Evolutionary conservation across 129 eudicot species (phyloP).

Genomic region (Centrapalus pauciflorus): DNA sequence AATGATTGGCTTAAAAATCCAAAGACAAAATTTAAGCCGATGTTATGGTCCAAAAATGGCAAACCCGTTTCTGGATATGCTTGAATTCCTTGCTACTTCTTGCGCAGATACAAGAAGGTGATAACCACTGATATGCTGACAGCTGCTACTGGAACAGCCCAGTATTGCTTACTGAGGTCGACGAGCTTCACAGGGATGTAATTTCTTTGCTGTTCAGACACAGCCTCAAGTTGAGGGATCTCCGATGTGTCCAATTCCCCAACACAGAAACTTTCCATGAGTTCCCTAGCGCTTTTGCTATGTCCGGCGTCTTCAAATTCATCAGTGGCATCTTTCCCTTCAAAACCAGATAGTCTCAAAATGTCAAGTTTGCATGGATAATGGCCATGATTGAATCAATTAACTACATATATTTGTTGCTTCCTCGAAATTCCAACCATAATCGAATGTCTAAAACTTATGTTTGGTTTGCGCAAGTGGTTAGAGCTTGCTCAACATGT

Average conservation of each 20-base stretch:
- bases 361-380: background rate
- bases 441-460: background rate
- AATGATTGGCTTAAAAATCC: conserved; percentile 20
- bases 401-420: background rate
- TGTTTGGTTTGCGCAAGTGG: background rate
- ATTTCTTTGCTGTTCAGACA: conserved; percentile 33
- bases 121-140: conserved; percentile 55
- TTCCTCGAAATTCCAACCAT: background rate
- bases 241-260: conserved; percentile 69
- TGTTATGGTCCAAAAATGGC: conserved; percentile 9
- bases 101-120: conserved; percentile 53
- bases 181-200: conserved; percentile 35
- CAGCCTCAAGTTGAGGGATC: conserved; percentile 50
- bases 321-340: conserved; percentile 97
- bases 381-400: background rate
- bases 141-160: conserved; percentile 58
- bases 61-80: background rate
- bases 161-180: conserved; percentile 57
- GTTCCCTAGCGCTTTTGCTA: conserved; percentile 78
- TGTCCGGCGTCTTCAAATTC: conserved; percentile 98
- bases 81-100: conserved; percentile 30
- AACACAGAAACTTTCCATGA: conserved; percentile 62
- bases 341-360: background rate
- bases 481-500: too few species aligned
- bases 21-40: conserved; percentile 8